phyloP scores from a whole-genome alignment of 2,329 filamentous ascomycete genomes.

The Penicillium frequentans region DNA sequence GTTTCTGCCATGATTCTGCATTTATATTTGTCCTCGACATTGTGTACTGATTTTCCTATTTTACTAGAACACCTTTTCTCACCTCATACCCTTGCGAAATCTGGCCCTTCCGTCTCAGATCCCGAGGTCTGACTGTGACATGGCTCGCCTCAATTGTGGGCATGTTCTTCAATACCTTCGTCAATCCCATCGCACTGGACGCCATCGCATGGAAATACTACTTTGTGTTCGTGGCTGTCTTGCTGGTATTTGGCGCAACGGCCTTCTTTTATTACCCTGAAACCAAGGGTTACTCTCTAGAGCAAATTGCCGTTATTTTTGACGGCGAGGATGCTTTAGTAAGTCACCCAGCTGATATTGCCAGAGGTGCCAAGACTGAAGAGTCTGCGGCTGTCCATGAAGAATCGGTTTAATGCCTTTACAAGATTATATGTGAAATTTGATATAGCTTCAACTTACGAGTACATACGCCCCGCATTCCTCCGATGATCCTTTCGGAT shows the following conservation, averaged over 20 bases:
- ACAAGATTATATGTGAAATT: too few species aligned
- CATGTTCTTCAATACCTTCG: conserved; percentile 12
- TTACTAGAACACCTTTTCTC: not conserved
- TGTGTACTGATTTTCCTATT: not conserved
- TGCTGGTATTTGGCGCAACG: conserved; percentile 29
- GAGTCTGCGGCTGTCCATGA: too few species aligned
- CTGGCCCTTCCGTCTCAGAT: conserved; percentile 1
- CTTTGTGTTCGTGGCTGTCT: conserved; percentile 20
- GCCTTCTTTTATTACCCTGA: conserved; percentile 55
- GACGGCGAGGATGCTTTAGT: conserved; percentile 28
- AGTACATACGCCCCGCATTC: too few species aligned
- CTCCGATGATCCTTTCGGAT: too few species aligned
- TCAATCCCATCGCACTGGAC: conserved; percentile 25
- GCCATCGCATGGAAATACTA: conserved; percentile 25
- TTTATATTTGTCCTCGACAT: not conserved
- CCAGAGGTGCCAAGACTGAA: not conserved
- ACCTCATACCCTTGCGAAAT: conserved; percentile 5
- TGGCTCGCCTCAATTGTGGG: not conserved
- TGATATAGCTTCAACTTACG: too few species aligned
- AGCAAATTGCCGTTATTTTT: conserved; percentile 26
- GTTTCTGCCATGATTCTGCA: not conserved
- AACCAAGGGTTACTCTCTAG: conserved; percentile 50
- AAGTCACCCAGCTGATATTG: not conserved
- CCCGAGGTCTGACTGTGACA: not conserved
- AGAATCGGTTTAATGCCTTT: too few species aligned